These are phyloP conservation scores for Elsinoe ampelina DNA, from an alignment of 2,329 filamentous ascomycete species.

Conservation along the genomic window DNA sequence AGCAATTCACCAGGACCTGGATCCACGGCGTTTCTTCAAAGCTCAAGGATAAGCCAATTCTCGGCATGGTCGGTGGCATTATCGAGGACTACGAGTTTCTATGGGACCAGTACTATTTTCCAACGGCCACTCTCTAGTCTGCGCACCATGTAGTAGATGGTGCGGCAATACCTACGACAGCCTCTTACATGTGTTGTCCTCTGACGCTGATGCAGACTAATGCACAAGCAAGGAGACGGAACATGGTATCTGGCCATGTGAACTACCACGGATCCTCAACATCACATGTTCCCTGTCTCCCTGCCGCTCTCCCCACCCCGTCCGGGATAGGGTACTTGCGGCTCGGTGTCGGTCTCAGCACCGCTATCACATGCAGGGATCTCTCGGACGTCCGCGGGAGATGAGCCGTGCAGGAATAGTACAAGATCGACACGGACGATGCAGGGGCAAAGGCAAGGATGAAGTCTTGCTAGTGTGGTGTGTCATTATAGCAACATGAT, in stretches of 20 bases:
- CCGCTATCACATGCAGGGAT: not conserved
- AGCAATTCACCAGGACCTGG: conserved; percentile 66
- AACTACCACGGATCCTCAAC: not conserved
- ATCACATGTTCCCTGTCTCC: not conserved
- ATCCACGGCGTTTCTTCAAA: conserved; percentile 61
- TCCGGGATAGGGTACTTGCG: not conserved
- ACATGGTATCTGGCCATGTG: not conserved
- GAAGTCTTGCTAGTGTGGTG: not conserved
- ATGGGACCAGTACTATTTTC: conserved; percentile 97
- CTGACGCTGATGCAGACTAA: too few species aligned
- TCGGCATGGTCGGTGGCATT: conserved; percentile 73
- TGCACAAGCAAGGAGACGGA: not conserved
- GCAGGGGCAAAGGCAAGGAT: not conserved
- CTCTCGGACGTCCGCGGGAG: not conserved
- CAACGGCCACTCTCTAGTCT: conserved; percentile 47
- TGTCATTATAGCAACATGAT: not conserved
- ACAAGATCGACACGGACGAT: not conserved
- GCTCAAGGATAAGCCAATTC: conserved; percentile 62
- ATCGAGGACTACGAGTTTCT: conserved; percentile 95
- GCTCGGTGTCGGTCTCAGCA: not conserved
- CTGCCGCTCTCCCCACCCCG: not conserved
- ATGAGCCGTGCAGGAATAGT: not conserved
- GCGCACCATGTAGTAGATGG: not conserved
- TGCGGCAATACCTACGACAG: too few species aligned
- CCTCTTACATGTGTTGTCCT: too few species aligned